phyloP scores from a whole-genome alignment of 2,329 filamentous ascomycete genomes.

The Claviceps monticola region DNA sequence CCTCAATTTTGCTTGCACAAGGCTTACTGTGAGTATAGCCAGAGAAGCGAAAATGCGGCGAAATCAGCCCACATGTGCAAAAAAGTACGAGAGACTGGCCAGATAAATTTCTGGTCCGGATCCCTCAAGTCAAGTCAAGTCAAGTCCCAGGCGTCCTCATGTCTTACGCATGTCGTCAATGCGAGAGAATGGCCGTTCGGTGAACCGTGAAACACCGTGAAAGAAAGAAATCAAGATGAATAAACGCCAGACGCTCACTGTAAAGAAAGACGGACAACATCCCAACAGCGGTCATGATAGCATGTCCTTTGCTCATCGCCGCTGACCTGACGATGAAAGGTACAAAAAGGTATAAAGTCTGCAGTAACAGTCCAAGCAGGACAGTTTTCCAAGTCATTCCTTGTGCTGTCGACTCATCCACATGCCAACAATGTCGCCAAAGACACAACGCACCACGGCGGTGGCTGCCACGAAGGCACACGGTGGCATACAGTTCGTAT shows the following conservation, averaged over 20 bases:
- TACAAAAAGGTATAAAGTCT: not conserved
- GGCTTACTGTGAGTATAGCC: too few relatives aligned
- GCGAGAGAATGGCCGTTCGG: not conserved
- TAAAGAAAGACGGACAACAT: not conserved
- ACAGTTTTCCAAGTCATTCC: not conserved
- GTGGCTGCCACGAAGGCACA: conserved; percentile 19
- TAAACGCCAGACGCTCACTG: not conserved
- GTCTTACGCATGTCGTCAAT: not conserved
- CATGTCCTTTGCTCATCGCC: not conserved
- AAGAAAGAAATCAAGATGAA: not conserved
- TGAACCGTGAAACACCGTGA: not conserved
- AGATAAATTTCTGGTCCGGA: too few relatives aligned
- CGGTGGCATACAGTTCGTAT: conserved; percentile 18
- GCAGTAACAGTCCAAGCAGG: not conserved
- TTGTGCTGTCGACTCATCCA: not conserved
- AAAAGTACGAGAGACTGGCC: too few relatives aligned
- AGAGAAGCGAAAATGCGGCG: too few relatives aligned
- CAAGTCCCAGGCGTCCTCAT: too few relatives aligned
- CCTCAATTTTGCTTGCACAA: too few relatives aligned
- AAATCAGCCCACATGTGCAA: too few relatives aligned
- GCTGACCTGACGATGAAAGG: not conserved
- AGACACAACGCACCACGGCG: conserved; percentile 24
- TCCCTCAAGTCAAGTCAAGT: too few relatives aligned
- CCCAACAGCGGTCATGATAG: too few relatives aligned
- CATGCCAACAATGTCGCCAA: conserved; percentile 3